Evolutionary conservation across 2,329 filamentous ascomycete genomes (phyloP).

Genomic region (Colletotrichum acutatum): DNA sequence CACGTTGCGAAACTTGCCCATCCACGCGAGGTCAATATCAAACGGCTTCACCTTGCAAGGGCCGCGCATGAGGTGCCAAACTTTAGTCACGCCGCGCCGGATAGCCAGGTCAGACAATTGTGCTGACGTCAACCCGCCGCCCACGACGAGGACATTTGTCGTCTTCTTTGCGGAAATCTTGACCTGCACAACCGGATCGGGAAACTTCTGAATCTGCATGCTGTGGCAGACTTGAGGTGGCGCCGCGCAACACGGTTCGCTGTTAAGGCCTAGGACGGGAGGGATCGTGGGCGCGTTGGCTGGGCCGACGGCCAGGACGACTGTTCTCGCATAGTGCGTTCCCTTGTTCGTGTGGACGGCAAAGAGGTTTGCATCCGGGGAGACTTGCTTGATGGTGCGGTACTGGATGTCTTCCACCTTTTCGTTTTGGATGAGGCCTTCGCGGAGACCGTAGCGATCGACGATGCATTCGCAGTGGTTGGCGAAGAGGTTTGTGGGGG

Average conservation of each 20-base stretch:
- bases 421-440: conserved; percentile 68
- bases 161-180: conserved; percentile 60
- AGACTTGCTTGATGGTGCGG: conserved; percentile 56
- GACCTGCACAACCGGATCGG: conserved; percentile 60
- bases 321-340: conserved; percentile 67
- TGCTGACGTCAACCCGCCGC: conserved; percentile 80
- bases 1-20: conserved; percentile 83
- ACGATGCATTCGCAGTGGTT: conserved; percentile 70
- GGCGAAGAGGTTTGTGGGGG: conserved; percentile 69
- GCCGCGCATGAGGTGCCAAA: conserved; percentile 77
- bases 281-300: conserved; percentile 68
- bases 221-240: conserved; percentile 68
- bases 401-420: conserved; percentile 71
- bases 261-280: conserved; percentile 46
- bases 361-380: conserved; percentile 69
- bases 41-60: conserved; percentile 76
- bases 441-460: conserved; percentile 67
- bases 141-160: conserved; percentile 78
- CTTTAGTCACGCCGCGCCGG: conserved; percentile 71
- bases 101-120: conserved; percentile 77
- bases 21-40: conserved; percentile 81
- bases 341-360: conserved; percentile 68
- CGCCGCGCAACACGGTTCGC: conserved; percentile 12
- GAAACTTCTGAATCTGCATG: conserved; percentile 70
- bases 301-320: conserved; percentile 78